Evolutionary conservation across 768 basidiomycete species (phyloP).

Genomic region (Mycena rebaudengoi): DNA sequence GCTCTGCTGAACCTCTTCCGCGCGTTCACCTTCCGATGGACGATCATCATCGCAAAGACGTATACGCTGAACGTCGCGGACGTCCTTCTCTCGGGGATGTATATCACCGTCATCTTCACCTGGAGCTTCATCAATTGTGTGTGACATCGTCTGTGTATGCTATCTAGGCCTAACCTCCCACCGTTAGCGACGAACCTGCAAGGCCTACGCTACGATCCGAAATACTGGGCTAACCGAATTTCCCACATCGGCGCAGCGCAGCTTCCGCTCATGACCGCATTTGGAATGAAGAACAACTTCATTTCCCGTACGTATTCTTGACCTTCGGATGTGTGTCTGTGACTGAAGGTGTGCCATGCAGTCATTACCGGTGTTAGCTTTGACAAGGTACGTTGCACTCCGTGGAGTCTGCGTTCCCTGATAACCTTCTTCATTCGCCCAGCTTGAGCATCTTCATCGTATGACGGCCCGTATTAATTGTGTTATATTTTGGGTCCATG

Average conservation of each 20-base stretch:
- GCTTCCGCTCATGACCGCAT: conserved; percentile 52
- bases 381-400: conserved; percentile 21
- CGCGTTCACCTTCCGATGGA: conserved; percentile 32
- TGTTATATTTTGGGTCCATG: conserved; percentile 48
- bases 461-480: conserved; percentile 49
- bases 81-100: conserved; percentile 32
- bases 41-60: conserved; percentile 21
- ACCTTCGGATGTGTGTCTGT: not conserved
- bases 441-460: conserved; percentile 46
- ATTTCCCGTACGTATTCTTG: conserved; percentile 41
- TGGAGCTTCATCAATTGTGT: conserved; percentile 40
- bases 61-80: conserved; percentile 39
- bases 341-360: conserved; percentile 15
- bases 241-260: conserved; percentile 46
- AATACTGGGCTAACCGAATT: conserved; percentile 36
- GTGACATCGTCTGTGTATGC: not conserved
- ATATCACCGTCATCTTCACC: conserved; percentile 35
- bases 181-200: conserved; percentile 20
- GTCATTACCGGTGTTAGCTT: conserved; percentile 49
- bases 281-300: conserved; percentile 61
- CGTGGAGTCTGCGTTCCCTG: not conserved
- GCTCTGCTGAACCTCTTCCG: conserved; percentile 33
- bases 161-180: not conserved
- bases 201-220: conserved; percentile 10
- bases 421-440: conserved; percentile 25